A percentile compares a stretch with the other conserved stretches of the same genome.
phyloP scores from a whole-genome alignment of 2,329 filamentous ascomycete species.

The Cordyceps sp. region DNA sequence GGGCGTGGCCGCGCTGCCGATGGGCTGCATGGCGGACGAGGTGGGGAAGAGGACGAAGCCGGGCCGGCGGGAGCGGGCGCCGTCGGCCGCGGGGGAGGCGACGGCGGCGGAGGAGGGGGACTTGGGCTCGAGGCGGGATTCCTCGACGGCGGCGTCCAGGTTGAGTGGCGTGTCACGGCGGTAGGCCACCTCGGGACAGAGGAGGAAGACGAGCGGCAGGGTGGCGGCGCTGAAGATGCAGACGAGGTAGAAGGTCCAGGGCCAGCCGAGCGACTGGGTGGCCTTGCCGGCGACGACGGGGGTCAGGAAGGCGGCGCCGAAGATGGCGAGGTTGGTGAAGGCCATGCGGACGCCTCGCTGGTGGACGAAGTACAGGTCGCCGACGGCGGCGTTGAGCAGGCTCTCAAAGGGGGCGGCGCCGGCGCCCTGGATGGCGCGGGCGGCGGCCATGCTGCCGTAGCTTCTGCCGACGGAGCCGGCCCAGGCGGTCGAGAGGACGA shows the following conservation, averaged over 20 bases:
- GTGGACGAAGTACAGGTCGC: constrained; percentile 82
- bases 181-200: constrained; percentile 76
- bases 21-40: constrained; percentile 16
- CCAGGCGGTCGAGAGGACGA: constrained; percentile 64
- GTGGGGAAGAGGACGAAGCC: constrained; percentile 16
- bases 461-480: constrained; percentile 50
- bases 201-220: constrained; percentile 56
- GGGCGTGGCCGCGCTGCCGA: constrained; percentile 18
- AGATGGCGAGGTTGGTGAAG: constrained; percentile 42
- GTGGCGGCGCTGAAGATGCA: constrained; percentile 64
- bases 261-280: constrained; percentile 58
- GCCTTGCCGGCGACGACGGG: constrained; percentile 87
- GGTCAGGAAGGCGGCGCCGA: constrained; percentile 46
- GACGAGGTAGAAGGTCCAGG: constrained; percentile 79
- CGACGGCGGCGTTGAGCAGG: constrained; percentile 74
- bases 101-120: neutral
- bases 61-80: constrained; percentile 1
- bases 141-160: constrained; percentile 23
- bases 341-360: constrained; percentile 79
- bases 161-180: constrained; percentile 50
- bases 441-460: constrained; percentile 59
- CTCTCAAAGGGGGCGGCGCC: constrained; percentile 81
- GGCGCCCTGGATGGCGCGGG: constrained; percentile 72
- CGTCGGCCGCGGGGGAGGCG: neutral
- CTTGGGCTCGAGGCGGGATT: neutral